Conservation (phyloP, 225 moss, liverwort and hornwort species). For the Polytrichum commune region DNA sequence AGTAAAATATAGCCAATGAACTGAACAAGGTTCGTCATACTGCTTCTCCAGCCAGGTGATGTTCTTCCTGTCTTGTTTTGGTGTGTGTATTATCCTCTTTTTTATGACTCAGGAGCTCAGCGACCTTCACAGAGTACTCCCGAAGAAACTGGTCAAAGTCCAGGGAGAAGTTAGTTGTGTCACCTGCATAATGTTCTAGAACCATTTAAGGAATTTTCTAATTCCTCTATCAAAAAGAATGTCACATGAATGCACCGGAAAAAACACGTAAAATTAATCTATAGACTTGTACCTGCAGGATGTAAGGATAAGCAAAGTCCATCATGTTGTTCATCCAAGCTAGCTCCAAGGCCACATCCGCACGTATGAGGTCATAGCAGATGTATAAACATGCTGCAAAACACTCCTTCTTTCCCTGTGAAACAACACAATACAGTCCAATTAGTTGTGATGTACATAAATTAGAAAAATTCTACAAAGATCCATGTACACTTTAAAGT, state of each 20-base stretch:
- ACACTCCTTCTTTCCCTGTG: constrained; percentile 96
- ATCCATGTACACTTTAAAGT: too few relatives aligned
- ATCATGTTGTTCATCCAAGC: constrained; percentile 96
- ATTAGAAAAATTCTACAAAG: too few relatives aligned
- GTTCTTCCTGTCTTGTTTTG: constrained; percentile 87
- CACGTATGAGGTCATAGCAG: constrained; percentile 97
- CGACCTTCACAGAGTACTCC: constrained; percentile 90
- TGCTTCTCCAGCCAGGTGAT: constrained; percentile 88
- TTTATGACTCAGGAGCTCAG: constrained; percentile 87
- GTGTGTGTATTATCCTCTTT: constrained; percentile 64
- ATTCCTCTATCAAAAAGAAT: background rate
- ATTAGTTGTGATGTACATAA: background rate
- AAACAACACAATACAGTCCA: constrained; percentile 1
- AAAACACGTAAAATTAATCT: background rate
- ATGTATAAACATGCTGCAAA: constrained; percentile 96
- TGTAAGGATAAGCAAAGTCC: constrained; percentile 89
- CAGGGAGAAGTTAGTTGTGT: background rate
- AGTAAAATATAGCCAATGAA: background rate
- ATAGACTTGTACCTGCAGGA: constrained; percentile 46
- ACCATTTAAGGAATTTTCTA: too few relatives aligned
- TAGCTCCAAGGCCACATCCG: constrained; percentile 91
- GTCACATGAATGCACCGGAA: background rate
- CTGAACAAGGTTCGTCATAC: constrained; percentile 21
- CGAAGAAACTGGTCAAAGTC: constrained; percentile 63
- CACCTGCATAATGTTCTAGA: background rate